These are phyloP conservation scores for Lonicera japonica DNA, from an alignment of 129 eudicot genomes.

Conservation along the genomic window DNA sequence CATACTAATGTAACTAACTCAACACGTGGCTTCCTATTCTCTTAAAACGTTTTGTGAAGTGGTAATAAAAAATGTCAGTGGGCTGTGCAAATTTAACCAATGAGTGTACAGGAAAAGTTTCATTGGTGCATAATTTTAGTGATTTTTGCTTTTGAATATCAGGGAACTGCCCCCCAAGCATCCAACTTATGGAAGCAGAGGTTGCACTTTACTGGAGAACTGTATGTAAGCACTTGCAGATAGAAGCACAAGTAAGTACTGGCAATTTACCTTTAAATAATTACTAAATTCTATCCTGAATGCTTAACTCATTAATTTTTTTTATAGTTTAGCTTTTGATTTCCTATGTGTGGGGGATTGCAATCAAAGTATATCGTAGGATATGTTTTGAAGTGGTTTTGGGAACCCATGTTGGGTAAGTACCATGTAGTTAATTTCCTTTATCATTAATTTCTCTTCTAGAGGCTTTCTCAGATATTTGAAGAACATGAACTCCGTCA, in stretches of 20 bases:
- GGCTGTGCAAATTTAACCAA: neutral
- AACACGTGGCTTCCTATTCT: neutral
- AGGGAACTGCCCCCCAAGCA: conserved; percentile 32
- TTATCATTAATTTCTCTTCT: no score
- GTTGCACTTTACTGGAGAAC: conserved; percentile 82
- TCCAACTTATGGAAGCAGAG: conserved; percentile 76
- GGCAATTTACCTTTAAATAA: neutral
- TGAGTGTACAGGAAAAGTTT: no score
- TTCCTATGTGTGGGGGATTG: neutral
- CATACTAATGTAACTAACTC: neutral
- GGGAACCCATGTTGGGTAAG: neutral
- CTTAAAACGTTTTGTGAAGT: neutral
- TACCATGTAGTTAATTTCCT: neutral
- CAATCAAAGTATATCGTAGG: neutral
- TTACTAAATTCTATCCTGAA: neutral
- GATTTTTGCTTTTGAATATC: conserved; percentile 11
- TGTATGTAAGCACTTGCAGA: conserved; percentile 72
- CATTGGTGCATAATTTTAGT: no score
- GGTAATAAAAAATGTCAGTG: neutral
- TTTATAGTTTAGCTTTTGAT: neutral
- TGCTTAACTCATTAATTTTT: neutral
- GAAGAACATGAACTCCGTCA: neutral
- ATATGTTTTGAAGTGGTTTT: neutral
- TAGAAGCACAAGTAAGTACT: conserved; percentile 59
- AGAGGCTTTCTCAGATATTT: no score